phyloP scores from a whole-genome alignment of 2,329 filamentous ascomycete genomes.

The Fusarium robinianum region DNA sequence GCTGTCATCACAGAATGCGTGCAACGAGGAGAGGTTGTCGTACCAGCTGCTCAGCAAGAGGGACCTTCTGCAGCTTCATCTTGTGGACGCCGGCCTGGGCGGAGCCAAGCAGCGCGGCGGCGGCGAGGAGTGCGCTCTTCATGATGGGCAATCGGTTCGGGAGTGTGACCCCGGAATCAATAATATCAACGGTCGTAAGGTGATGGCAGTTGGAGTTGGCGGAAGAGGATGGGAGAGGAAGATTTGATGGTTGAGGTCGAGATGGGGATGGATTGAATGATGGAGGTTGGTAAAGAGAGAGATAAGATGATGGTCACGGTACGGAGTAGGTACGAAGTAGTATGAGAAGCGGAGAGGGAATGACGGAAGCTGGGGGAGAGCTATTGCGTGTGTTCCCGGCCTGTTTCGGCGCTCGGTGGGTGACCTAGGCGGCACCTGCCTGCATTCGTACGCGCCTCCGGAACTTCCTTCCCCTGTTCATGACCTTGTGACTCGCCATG shows the following conservation, averaged over 20 bases:
- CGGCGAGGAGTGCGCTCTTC: conserved; percentile 83
- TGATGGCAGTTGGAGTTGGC: conserved; percentile 13
- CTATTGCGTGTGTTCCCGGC: conserved; percentile 36
- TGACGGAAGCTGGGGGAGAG: conserved; percentile 36
- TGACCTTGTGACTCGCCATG: conserved; percentile 35
- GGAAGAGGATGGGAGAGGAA: conserved; percentile 13
- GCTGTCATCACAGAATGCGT: neutral
- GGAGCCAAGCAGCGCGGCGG: conserved; percentile 79
- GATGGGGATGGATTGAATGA: conserved; percentile 32
- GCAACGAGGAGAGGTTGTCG: conserved; percentile 42
- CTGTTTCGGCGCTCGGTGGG: conserved; percentile 29
- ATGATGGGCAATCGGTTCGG: conserved; percentile 58
- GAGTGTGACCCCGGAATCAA: conserved; percentile 15
- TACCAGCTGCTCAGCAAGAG: conserved; percentile 90
- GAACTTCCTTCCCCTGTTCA: conserved; percentile 22
- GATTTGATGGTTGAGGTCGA: conserved; percentile 10
- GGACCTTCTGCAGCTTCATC: conserved; percentile 97
- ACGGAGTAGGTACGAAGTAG: conserved; percentile 30
- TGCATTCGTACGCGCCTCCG: conserved; percentile 28
- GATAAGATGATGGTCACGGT: conserved; percentile 36
- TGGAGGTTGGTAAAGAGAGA: too few species aligned
- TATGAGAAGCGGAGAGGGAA: conserved; percentile 32
- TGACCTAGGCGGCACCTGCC: conserved; percentile 27
- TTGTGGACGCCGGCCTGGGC: conserved; percentile 88
- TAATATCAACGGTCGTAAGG: neutral